Base-by-base conservation (phyloP, 2,329 filamentous ascomycete species). In the Aspergillus candidus region DNA sequence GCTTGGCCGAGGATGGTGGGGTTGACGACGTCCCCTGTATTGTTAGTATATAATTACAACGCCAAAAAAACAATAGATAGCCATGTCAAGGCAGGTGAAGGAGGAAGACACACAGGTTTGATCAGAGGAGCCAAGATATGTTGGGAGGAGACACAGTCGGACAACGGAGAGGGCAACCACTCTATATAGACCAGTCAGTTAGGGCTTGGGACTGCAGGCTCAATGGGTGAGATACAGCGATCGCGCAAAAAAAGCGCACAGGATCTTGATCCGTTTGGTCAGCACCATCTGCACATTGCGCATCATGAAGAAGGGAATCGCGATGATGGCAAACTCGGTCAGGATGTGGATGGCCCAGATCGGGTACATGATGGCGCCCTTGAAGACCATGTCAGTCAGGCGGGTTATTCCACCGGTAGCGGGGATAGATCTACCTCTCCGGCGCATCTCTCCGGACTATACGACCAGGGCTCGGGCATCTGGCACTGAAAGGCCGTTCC, bases 221-320 rank as follows among this genome's bases (percentile, higher is more conserved):
- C 22, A 27, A 10, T 11, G 34, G 12, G 8, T 36, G 12, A 40
- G 11, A 36, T 50, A 56, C 54, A 44, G 30, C n/a, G 48, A 4
- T 8, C 54, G 53, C 15, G 43, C 40, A 14, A 43, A 47, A 32
- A 58, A 58, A 8, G 53, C 52, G 15, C 38, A 46, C 15, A 57
- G 43, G n/a, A 58, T 53, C 38, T 54, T 54, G 4, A 56, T 30
- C 4, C 54, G 47, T 40, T 53, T 52, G 8, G 34, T 6, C 35
- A 13, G 38, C 14, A 18, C 40, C 47, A 59, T 47, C 32, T 58
- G 56, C 8, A 60, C 54, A 34, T 54, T 51, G 11, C 42, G 50
- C 47, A 59, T 54, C 50, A 58, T 57, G 7, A 53, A 38, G 40
- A 59, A 57, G 2, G 55, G 52, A 7, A 46, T 35, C n/a, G 48